Conservation (phyloP, 352 stramenopile species). For the Thraustochytrium sp. region DNA sequence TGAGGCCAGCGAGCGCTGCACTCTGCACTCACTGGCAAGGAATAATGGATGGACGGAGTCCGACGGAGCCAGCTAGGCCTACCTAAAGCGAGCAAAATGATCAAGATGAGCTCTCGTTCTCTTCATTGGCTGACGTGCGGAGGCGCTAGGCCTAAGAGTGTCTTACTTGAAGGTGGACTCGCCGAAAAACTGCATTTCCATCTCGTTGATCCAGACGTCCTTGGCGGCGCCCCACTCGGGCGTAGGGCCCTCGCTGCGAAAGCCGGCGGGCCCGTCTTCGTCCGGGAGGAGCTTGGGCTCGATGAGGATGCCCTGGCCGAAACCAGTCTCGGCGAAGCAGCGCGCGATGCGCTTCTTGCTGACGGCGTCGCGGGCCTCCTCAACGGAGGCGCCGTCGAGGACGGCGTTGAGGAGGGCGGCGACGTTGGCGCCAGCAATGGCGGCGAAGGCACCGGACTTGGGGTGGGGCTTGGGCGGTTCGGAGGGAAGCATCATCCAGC, state of each 20-base stretch:
- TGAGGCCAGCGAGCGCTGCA: too few relatives aligned
- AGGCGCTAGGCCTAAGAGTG: too few relatives aligned
- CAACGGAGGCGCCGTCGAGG: not conserved
- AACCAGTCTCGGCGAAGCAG: not conserved
- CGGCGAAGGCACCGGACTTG: conserved; percentile 4
- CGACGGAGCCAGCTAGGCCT: too few relatives aligned
- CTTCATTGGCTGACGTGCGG: too few relatives aligned
- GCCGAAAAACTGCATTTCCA: not conserved
- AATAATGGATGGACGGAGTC: too few relatives aligned
- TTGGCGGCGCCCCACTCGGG: not conserved
- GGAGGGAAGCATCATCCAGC: conserved; percentile 6
- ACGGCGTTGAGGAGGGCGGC: not conserved
- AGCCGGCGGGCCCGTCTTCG: not conserved
- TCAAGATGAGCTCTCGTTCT: too few relatives aligned
- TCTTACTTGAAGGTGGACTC: conserved; percentile 12
- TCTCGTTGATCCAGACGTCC: not conserved
- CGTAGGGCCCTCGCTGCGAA: not conserved
- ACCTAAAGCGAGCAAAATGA: too few relatives aligned
- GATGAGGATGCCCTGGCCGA: not conserved
- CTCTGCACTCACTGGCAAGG: too few relatives aligned
- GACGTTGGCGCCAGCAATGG: not conserved
- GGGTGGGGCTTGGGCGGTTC: conserved; percentile 12
- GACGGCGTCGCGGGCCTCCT: not conserved
- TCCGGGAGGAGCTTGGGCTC: conserved; percentile 6
- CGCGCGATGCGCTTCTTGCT: not conserved